Evolutionary conservation across 2,329 filamentous ascomycete species (phyloP).

Genomic region (Epichloe sylvatica): DNA sequence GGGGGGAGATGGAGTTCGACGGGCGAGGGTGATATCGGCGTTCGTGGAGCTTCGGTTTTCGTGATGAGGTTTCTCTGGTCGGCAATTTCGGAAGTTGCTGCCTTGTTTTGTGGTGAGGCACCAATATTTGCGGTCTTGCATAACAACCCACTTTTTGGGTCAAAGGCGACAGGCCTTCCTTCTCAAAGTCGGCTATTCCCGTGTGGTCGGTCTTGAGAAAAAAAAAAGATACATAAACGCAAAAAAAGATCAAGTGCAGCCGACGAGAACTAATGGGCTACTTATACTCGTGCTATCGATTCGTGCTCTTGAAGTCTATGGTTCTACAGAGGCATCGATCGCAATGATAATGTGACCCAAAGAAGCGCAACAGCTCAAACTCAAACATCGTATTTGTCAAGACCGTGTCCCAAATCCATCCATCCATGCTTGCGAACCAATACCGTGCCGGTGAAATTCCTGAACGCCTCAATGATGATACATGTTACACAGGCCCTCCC

Average conservation of each 20-base stretch:
- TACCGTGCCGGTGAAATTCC: constrained; percentile 3
- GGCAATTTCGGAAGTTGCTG: constrained; percentile 30
- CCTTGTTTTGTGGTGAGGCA: constrained; percentile 25
- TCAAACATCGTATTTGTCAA: not conserved
- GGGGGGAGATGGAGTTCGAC: constrained; percentile 12
- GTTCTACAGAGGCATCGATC: not conserved
- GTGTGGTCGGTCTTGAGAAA: no score
- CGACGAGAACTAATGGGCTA: not conserved
- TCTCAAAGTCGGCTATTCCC: not conserved
- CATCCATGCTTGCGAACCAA: not conserved
- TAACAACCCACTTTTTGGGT: not conserved
- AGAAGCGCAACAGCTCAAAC: not conserved
- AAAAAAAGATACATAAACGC: not conserved
- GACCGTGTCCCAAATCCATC: not conserved
- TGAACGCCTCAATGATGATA: constrained; percentile 12
- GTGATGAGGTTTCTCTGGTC: constrained; percentile 22
- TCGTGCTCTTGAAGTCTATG: not conserved
- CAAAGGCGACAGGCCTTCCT: no score
- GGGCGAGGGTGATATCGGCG: constrained; percentile 12
- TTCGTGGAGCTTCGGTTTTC: constrained; percentile 19
- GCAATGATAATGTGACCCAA: not conserved
- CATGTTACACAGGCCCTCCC: constrained; percentile 2
- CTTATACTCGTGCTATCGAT: not conserved
- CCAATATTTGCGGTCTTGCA: constrained; percentile 10
- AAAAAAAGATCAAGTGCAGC: no score